Evolutionary conservation across 2,329 filamentous ascomycete species (phyloP).

Genomic region (Fusarium avenaceum): DNA sequence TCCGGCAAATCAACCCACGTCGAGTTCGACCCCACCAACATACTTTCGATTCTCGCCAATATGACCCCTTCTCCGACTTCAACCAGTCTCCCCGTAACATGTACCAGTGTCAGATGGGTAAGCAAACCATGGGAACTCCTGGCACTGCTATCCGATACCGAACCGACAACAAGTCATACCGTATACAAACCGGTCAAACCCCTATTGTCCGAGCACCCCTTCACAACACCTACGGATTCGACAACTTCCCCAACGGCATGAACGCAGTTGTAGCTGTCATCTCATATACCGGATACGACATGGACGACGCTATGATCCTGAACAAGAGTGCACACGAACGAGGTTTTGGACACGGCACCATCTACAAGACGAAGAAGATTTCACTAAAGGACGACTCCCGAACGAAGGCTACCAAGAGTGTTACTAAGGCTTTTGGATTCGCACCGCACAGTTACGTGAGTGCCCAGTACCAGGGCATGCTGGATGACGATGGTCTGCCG

Average conservation of each 20-base stretch:
- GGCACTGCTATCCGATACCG: constrained; percentile 86
- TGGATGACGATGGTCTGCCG: constrained; percentile 91
- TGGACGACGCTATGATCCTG: constrained; percentile 99
- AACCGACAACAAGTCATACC: constrained; percentile 97
- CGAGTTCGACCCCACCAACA: constrained; percentile 94
- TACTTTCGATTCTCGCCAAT: constrained; percentile 96
- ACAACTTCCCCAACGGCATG: constrained; percentile 97
- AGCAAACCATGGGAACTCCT: constrained; percentile 98
- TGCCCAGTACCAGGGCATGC: constrained; percentile 75
- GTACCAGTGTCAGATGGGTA: constrained; percentile 99
- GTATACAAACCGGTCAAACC: constrained; percentile 94
- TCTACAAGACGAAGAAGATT: constrained; percentile 98
- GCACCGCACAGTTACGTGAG: constrained; percentile 81
- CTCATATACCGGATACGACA: constrained; percentile 98
- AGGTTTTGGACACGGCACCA: constrained; percentile 93
- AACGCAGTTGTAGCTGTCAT: constrained; percentile 98
- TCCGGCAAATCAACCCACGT: constrained; percentile 94
- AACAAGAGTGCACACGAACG: constrained; percentile 98
- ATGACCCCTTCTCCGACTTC: constrained; percentile 98
- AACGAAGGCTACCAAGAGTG: constrained; percentile 73
- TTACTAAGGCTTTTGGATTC: constrained; percentile 91
- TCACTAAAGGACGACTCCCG: constrained; percentile 84
- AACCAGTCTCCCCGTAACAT: constrained; percentile 99
- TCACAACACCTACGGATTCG: constrained; percentile 95
- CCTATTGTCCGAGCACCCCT: constrained; percentile 92